Evolutionary conservation across 202 grass and related monocot species (phyloP).

Genomic region (Digitaria exilis): DNA sequence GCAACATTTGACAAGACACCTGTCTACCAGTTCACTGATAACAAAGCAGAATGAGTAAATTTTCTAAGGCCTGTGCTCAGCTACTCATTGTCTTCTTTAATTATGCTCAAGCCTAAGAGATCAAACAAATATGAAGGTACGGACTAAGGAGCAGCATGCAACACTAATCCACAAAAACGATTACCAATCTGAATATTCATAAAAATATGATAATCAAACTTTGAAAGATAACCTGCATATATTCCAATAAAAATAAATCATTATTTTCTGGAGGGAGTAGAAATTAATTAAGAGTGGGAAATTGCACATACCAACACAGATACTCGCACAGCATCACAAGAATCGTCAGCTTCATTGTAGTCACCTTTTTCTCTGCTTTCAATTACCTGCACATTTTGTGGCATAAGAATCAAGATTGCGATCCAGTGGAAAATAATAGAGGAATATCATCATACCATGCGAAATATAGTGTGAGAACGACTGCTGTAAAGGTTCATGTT

Average conservation of each 20-base stretch:
- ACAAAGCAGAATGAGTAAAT: background rate
- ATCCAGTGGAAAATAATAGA: constrained; percentile 28
- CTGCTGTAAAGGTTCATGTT: constrained; percentile 98
- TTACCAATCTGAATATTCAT: background rate
- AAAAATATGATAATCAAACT: constrained; percentile 4
- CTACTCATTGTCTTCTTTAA: background rate
- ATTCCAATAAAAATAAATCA: constrained; percentile 12
- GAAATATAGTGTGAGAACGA: constrained; percentile 96
- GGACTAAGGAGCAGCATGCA: background rate
- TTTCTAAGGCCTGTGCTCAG: background rate
- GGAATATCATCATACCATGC: constrained; percentile 65
- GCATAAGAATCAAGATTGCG: constrained; percentile 28
- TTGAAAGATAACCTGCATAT: background rate
- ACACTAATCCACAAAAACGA: background rate
- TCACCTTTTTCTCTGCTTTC: constrained; percentile 81
- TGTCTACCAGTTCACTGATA: background rate
- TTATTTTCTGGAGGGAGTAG: background rate
- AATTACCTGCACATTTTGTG: constrained; percentile 65
- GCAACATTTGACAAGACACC: background rate
- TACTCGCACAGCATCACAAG: constrained; percentile 89
- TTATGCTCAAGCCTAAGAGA: background rate
- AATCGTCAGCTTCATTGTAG: constrained; percentile 58
- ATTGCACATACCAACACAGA: constrained; percentile 71
- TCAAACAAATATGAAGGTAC: background rate
- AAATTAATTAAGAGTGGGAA: constrained; percentile 33